A percentile compares a stretch with the other conserved stretches of the same genome.
Evolutionary conservation across 306 rosid species (phyloP).

Genomic region (Medicago lupulina): DNA sequence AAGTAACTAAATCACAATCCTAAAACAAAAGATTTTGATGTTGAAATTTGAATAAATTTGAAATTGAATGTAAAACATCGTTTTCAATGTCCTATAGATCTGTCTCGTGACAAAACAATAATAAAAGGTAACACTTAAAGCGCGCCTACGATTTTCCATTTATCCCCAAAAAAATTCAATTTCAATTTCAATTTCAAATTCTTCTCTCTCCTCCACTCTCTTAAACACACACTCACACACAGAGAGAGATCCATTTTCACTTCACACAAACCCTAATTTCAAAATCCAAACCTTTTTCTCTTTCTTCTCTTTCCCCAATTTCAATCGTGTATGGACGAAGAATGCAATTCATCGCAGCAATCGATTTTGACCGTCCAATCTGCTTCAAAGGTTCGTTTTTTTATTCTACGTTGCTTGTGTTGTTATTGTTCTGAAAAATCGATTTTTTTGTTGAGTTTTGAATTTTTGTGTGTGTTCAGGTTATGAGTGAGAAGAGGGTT

Average conservation of each 20-base stretch:
- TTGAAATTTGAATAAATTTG: conserved; percentile 6
- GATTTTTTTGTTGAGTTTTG: neutral
- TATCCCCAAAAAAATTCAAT: neutral
- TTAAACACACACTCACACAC: neutral
- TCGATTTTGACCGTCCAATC: conserved; percentile 42
- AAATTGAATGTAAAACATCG: neutral
- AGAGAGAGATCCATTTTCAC: conserved; percentile 26
- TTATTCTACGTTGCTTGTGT: conserved; percentile 31
- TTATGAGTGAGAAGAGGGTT: conserved; percentile 59
- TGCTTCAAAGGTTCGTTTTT: conserved; percentile 57
- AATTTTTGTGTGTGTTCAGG: conserved; percentile 40
- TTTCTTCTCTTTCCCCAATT: neutral
- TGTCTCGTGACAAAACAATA: conserved; percentile 6
- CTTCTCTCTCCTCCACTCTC: neutral
- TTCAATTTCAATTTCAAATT: conserved; percentile 5
- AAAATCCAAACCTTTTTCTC: neutral
- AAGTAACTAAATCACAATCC: too few relatives aligned
- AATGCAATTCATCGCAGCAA: conserved; percentile 40
- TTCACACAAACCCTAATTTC: conserved; percentile 38
- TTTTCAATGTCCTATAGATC: neutral
- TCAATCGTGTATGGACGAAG: conserved; percentile 45
- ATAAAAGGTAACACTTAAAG: neutral
- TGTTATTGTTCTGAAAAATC: neutral
- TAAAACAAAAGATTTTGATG: too few relatives aligned
- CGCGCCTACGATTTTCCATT: conserved; percentile 9